Evolutionary conservation across 306 rosid genomes (phyloP).

Genomic region (Acacia confusa): DNA sequence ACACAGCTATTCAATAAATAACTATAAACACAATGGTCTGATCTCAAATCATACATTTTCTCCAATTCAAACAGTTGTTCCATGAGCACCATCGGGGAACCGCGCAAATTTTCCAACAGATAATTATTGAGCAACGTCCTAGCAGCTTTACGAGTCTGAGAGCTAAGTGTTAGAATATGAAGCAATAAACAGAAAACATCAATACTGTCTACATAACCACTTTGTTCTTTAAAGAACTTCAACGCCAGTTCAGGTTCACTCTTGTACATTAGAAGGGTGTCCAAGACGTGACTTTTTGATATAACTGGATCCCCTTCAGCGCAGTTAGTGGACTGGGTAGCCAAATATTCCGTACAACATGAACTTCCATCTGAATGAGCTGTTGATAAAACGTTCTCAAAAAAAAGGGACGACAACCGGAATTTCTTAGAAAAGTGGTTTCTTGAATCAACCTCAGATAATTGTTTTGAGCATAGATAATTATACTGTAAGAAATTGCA

Average conservation of each 20-base stretch:
- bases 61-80: constrained; percentile 47
- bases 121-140: constrained; percentile 41
- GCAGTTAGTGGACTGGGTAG: neutral
- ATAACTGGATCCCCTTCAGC: neutral
- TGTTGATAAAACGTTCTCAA: constrained; percentile 9
- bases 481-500: constrained; percentile 29
- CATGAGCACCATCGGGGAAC: constrained; percentile 36
- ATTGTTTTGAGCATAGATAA: constrained; percentile 28
- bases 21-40: constrained; percentile 49
- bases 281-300: constrained; percentile 34
- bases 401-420: constrained; percentile 10
- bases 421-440: constrained; percentile 8
- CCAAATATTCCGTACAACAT: neutral
- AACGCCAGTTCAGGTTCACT: constrained; percentile 52
- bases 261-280: constrained; percentile 47
- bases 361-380: constrained; percentile 2
- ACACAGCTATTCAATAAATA: constrained; percentile 59
- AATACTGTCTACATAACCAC: constrained; percentile 42
- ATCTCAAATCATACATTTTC: constrained; percentile 40
- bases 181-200: constrained; percentile 54
- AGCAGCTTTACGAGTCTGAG: constrained; percentile 29
- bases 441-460: neutral
- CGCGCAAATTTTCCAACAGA: constrained; percentile 40
- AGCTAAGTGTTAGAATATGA: constrained; percentile 45
- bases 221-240: constrained; percentile 42